Base-by-base conservation (phyloP, 257 asterid species). In the Verbena officinalis region DNA sequence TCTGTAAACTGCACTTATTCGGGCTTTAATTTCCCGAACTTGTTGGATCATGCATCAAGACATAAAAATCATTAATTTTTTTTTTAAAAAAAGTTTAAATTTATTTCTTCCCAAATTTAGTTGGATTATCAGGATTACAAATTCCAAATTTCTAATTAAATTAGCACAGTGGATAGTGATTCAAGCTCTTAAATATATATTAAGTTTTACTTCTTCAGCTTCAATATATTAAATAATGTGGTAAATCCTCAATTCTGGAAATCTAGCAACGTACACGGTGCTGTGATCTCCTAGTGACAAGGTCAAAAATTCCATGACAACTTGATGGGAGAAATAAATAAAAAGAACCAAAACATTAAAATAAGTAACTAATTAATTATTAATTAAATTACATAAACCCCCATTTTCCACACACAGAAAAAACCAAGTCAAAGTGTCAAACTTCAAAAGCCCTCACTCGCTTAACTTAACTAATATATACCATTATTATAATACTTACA, bases 381-480 rank as follows among this genome's bases (percentile, higher is more conserved):
- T 45, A 51, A 50, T 40, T 43, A 57, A 49, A 31, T 22, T 14
- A 38, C 23, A 11, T 8, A 64, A 51, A 21, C 27, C 21, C 38
- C 36, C 59, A 70, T 34, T 68, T 77, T 72, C 75, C 74, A 72
- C 71, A 62, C 75, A 58, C 27, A 46, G 59, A 61, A 67, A 43
- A 22, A 54, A 23, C 27, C 49, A 73, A 83, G 92, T 84, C 92
- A 85, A 84, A 77, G 82, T 58, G 87, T 84, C 90, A 87, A 82
- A 75, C 63, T 72, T 76, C 62, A n/a, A 64, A 74, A 79, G 69
- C 77, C 75, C 68, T 78, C 81, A 63, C 55, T 54, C 64, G 58
- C 68, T 11, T 53, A 10, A 34, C n/a, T n/a, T n/a, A n/a, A n/a
- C n/a, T n/a, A n/a, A n/a, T n/a, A 33, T 52, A 34, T 22, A 45